A percentile compares a stretch with the other conserved stretches of the same genome.
These are phyloP conservation scores for Ziziphus jujuba DNA, from an alignment of 306 rosid species.

Conservation along the genomic window DNA sequence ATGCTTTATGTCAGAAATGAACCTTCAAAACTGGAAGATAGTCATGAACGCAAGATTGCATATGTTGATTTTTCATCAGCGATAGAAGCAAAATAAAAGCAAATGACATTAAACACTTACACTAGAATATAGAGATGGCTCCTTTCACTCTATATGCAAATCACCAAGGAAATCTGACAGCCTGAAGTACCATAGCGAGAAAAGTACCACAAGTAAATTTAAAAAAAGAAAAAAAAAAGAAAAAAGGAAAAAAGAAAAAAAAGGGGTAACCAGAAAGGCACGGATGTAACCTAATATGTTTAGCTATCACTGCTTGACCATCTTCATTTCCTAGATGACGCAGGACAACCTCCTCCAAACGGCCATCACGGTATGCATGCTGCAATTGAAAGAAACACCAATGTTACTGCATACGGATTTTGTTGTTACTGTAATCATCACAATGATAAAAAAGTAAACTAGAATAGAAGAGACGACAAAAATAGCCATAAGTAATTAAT, in stretches of 20 bases:
- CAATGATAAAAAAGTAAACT: background rate
- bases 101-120: conserved; percentile 41
- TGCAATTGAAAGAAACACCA: conserved; percentile 37
- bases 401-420: conserved; percentile 3
- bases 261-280: conserved; percentile 1
- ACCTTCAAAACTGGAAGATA: no score
- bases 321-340: conserved; percentile 92
- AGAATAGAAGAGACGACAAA: background rate
- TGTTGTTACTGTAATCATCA: background rate
- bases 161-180: conserved; percentile 79
- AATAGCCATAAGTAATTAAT: background rate
- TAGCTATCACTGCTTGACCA: conserved; percentile 79
- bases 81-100: background rate
- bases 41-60: background rate
- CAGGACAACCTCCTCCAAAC: conserved; percentile 71
- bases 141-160: conserved; percentile 70
- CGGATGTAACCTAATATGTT: conserved; percentile 63
- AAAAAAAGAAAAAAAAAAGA: background rate
- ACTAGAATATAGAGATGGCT: conserved; percentile 17
- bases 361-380: conserved; percentile 91
- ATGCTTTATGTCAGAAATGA: no score
- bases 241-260: background rate
- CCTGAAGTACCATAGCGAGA: conserved; percentile 51
- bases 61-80: background rate
- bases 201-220: background rate